Evolutionary conservation across 768 basidiomycete genomes (phyloP).

Genomic region (Lentinula aciculospora): DNA sequence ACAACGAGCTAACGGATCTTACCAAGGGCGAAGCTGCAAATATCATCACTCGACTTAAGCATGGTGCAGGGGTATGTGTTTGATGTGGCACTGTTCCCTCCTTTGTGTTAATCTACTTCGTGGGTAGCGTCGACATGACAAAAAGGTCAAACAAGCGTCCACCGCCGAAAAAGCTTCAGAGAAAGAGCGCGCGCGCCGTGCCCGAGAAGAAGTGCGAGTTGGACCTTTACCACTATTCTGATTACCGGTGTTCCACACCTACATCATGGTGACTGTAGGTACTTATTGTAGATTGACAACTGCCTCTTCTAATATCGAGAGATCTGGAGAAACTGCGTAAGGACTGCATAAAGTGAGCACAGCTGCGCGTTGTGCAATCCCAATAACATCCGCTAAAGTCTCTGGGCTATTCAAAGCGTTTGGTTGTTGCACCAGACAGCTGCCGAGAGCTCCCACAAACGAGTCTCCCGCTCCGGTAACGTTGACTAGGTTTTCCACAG

Average conservation of each 20-base stretch:
- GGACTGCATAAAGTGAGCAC: slow-evolving; percentile 51
- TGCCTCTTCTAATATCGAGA: slow-evolving; percentile 28
- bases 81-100: neutral
- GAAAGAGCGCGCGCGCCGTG: slow-evolving; percentile 47
- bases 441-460: slow-evolving; percentile 79
- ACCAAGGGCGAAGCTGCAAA: slow-evolving; percentile 79
- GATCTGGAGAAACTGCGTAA: slow-evolving; percentile 58
- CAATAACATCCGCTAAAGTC: slow-evolving; percentile 38
- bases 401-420: slow-evolving; percentile 39
- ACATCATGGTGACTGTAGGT: neutral
- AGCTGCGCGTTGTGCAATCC: slow-evolving; percentile 61
- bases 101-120: neutral
- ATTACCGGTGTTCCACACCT: neutral
- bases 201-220: slow-evolving; percentile 53
- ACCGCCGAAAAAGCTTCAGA: slow-evolving; percentile 26
- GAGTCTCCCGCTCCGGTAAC: slow-evolving; percentile 94
- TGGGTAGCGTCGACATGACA: slow-evolving; percentile 48
- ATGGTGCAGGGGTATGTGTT: slow-evolving; percentile 61
- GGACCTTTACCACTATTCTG: slow-evolving; percentile 40
- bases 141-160: slow-evolving; percentile 35
- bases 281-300: neutral
- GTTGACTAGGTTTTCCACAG: slow-evolving; percentile 43
- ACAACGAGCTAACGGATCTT: slow-evolving; percentile 32
- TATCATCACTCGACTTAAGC: slow-evolving; percentile 70
- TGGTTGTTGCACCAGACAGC: slow-evolving; percentile 45